Evolutionary conservation across 2,329 filamentous ascomycete genomes (phyloP).

Genomic region (Fusarium nanum): DNA sequence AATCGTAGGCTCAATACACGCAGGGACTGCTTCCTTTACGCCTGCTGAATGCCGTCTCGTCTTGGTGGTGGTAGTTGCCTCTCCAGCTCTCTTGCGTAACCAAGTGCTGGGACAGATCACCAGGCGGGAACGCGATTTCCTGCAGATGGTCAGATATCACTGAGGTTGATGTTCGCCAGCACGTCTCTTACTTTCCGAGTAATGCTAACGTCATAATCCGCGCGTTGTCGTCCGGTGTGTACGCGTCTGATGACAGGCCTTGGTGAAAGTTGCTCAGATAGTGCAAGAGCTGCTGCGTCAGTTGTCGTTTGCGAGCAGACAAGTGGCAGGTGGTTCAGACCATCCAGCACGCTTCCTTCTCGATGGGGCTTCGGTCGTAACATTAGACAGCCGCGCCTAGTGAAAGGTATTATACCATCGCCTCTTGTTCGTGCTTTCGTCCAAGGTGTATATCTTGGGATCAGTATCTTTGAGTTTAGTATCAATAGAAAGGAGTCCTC

Average conservation of each 20-base stretch:
- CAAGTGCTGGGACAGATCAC: background rate
- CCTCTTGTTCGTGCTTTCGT: background rate
- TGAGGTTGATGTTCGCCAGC: background rate
- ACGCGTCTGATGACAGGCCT: background rate
- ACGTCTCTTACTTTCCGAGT: background rate
- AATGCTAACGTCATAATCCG: background rate
- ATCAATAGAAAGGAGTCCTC: background rate
- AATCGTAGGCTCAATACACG: background rate
- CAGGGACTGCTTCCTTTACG: background rate
- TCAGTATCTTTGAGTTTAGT: background rate
- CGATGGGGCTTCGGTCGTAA: background rate
- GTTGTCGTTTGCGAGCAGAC: background rate
- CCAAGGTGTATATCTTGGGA: background rate
- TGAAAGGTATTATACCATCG: background rate
- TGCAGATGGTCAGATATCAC: background rate
- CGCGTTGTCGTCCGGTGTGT: background rate
- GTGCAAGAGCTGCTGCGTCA: background rate
- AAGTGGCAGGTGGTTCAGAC: background rate
- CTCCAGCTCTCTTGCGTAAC: background rate
- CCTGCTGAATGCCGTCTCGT: background rate
- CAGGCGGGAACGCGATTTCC: no score
- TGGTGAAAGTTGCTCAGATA: background rate
- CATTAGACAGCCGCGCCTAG: background rate
- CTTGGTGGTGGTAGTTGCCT: background rate
- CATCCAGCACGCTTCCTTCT: background rate